phyloP scores from a whole-genome alignment of 2,329 filamentous ascomycete genomes.

The Periconia sp. region DNA sequence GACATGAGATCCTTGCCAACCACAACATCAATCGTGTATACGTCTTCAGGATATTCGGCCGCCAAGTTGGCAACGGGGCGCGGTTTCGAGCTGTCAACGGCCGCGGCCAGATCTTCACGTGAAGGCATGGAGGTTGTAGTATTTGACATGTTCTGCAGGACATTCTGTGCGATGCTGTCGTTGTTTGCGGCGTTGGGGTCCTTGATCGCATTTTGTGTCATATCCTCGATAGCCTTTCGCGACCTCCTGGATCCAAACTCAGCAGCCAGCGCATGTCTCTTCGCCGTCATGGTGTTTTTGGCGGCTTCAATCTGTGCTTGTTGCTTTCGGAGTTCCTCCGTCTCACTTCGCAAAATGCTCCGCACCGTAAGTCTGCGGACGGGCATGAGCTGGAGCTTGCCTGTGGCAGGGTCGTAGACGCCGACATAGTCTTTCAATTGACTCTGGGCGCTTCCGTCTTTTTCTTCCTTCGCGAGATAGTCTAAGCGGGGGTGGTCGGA shows the following conservation, averaged over 20 bases:
- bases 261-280: conserved; percentile 70
- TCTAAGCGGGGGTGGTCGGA: conserved; percentile 62
- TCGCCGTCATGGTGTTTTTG: conserved; percentile 53
- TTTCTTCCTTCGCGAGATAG: conserved; percentile 57
- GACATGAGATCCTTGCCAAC: conserved; percentile 70
- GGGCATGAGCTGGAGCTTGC: conserved; percentile 55
- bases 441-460: conserved; percentile 49
- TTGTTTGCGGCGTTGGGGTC: conserved; percentile 21
- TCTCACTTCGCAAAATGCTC: conserved; percentile 50
- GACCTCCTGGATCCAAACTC: conserved; percentile 86
- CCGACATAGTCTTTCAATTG: conserved; percentile 63
- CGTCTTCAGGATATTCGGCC: conserved; percentile 68
- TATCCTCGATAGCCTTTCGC: conserved; percentile 71
- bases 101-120: conserved; percentile 64
- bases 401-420: conserved; percentile 58
- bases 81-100: conserved; percentile 69
- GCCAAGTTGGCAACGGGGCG: conserved; percentile 70
- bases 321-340: conserved; percentile 42
- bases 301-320: conserved; percentile 28
- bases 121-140: conserved; percentile 68
- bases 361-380: conserved; percentile 59
- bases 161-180: conserved; percentile 40
- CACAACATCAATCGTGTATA: conserved; percentile 68
- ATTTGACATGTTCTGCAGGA: conserved; percentile 65
- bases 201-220: conserved; percentile 70